Evolutionary conservation across 306 rosid genomes (phyloP).

Genomic region (Sphenostylis stenocarpa): DNA sequence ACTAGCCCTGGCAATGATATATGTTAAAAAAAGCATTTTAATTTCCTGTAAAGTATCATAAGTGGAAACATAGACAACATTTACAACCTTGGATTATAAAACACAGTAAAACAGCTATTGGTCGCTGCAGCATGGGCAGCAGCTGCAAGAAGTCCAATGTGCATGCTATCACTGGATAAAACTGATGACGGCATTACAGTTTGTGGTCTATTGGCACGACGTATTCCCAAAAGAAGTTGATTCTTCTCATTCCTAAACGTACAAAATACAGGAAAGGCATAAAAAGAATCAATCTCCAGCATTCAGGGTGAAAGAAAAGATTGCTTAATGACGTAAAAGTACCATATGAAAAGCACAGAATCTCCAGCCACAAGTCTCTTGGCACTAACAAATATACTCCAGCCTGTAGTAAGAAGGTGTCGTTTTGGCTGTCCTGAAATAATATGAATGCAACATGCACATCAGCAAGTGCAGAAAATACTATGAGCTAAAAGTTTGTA

Average conservation of each 20-base stretch:
- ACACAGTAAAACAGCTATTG: slow-evolving; percentile 86
- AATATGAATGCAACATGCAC: slow-evolving; percentile 29
- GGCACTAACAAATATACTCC: slow-evolving; percentile 98
- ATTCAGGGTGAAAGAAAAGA: not conserved
- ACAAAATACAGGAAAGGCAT: slow-evolving; percentile 14
- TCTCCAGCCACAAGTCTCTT: slow-evolving; percentile 93
- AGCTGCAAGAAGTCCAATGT: slow-evolving; percentile 95
- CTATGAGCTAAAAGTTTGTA: not conserved
- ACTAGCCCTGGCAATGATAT: slow-evolving; percentile 78
- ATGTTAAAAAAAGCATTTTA: slow-evolving; percentile 33
- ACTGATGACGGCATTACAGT: slow-evolving; percentile 95
- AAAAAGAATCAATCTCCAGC: slow-evolving; percentile 10
- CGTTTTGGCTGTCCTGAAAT: slow-evolving; percentile 94
- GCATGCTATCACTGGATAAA: slow-evolving; percentile 95
- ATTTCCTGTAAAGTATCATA: slow-evolving; percentile 7
- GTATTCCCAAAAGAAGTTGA: slow-evolving; percentile 90
- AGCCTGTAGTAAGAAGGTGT: slow-evolving; percentile 93
- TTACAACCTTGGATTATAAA: slow-evolving; percentile 84
- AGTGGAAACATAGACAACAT: slow-evolving; percentile 19
- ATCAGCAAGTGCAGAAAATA: slow-evolving; percentile 29
- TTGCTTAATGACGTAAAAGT: slow-evolving; percentile 14
- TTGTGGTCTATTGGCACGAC: slow-evolving; percentile 84
- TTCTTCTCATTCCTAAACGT: slow-evolving; percentile 81
- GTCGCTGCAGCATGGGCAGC: slow-evolving; percentile 97
- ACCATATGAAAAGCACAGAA: slow-evolving; percentile 96